These are phyloP conservation scores for Leccinum glutinopallens DNA, from an alignment of 1,284 basidiomycete genomes.

Conservation along the genomic window DNA sequence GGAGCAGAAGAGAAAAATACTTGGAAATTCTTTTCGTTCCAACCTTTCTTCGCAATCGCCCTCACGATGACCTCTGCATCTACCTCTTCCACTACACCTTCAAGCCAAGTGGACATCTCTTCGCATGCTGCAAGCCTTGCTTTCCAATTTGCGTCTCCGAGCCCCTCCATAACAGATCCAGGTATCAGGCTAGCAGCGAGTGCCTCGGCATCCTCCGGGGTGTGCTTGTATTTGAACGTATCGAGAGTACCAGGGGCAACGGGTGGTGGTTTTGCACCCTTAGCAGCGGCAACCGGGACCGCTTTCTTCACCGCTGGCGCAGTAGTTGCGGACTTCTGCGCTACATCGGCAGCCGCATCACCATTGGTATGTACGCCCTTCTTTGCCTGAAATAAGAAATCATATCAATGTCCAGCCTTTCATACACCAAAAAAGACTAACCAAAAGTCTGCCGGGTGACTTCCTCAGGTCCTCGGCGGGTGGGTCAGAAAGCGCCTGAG, in stretches of 20 bases:
- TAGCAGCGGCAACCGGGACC: slow-evolving; percentile 42
- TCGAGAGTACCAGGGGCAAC: slow-evolving; percentile 63
- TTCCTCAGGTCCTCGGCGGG: slow-evolving; percentile 39
- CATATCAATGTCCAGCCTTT: slow-evolving; percentile 15
- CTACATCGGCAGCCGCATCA: slow-evolving; percentile 30
- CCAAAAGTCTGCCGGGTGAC: slow-evolving; percentile 51
- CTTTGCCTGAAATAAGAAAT: slow-evolving; percentile 42
- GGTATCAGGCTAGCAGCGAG: slow-evolving; percentile 81
- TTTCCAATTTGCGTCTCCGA: slow-evolving; percentile 94
- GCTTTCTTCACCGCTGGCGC: slow-evolving; percentile 50
- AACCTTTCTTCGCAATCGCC: slow-evolving; percentile 92
- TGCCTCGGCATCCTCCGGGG: slow-evolving; percentile 89
- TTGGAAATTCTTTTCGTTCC: slow-evolving; percentile 99
- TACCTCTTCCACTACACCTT: slow-evolving; percentile 63
- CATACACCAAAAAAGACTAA: slow-evolving; percentile 29
- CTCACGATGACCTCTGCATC: slow-evolving; percentile 92
- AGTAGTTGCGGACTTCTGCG: slow-evolving; percentile 31
- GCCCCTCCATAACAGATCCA: slow-evolving; percentile 64
- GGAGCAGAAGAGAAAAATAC: slow-evolving; percentile 43
- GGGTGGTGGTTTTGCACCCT: slow-evolving; percentile 54
- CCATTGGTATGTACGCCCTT: slow-evolving; percentile 50
- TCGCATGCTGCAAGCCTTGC: slow-evolving; percentile 85
- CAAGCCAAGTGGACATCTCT: slow-evolving; percentile 85
- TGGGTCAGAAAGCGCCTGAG: slow-evolving; percentile 31
- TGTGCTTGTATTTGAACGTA: slow-evolving; percentile 89